Percentiles rank a stretch among this genome's conserved stretches.
Conservation (phyloP, 2,329 filamentous ascomycete genomes). For the Epicoccum nigrum region DNA sequence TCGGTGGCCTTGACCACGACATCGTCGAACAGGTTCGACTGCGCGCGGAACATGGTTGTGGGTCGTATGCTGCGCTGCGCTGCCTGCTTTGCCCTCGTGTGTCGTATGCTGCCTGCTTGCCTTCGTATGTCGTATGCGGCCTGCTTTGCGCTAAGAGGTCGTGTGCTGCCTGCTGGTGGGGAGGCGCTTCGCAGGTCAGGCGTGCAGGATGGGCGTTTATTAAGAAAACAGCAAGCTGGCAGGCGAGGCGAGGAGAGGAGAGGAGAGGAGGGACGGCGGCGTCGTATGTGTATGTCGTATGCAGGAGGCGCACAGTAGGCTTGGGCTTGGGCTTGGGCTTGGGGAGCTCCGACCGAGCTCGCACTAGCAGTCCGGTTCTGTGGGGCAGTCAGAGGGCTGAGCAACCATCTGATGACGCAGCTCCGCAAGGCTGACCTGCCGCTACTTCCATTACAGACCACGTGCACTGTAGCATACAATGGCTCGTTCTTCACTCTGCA, state of each 20-base stretch:
- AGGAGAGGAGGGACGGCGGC: too few relatives aligned
- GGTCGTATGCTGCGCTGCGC: too few relatives aligned
- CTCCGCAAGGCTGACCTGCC: conserved; percentile 1
- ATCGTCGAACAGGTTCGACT: conserved; percentile 74
- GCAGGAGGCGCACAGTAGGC: conserved; percentile 18
- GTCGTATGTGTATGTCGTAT: conserved; percentile 23
- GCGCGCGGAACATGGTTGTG: conserved; percentile 55
- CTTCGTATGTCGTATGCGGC: too few relatives aligned
- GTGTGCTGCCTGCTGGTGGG: too few relatives aligned
- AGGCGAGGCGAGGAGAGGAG: too few relatives aligned
- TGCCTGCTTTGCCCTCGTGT: conserved; percentile 2
- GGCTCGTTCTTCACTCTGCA: too few relatives aligned
- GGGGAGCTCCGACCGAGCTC: conserved; percentile 23
- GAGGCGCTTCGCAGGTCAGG: too few relatives aligned
- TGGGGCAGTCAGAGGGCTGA: conserved; percentile 6
- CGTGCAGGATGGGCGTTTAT: not conserved
- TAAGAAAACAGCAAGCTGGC: not conserved
- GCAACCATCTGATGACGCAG: conserved; percentile 4
- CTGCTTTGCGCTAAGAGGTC: too few relatives aligned
- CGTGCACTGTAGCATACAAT: too few relatives aligned
- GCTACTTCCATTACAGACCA: too few relatives aligned
- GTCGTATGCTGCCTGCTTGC: too few relatives aligned
- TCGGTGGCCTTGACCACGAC: conserved; percentile 86
- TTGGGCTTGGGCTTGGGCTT: conserved; percentile 2
- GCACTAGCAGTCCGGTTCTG: conserved; percentile 10